Conservation (phyloP, 2,329 filamentous ascomycete species). For the Epicoccum sorghinum region DNA sequence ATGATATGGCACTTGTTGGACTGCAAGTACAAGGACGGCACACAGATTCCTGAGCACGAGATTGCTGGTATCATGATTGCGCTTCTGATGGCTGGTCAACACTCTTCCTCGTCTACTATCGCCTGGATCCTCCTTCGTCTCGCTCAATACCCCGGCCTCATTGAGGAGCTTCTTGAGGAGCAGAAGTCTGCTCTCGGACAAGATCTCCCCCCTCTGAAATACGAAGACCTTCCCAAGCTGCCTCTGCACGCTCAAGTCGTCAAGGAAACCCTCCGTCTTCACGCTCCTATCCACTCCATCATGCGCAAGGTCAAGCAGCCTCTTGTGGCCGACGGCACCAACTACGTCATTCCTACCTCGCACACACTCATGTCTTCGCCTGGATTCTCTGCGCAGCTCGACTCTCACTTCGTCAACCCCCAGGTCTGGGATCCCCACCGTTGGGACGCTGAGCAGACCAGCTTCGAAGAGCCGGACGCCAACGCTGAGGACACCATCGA, state of each 20-base stretch:
- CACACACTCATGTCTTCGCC: constrained; percentile 86
- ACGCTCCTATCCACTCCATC: constrained; percentile 94
- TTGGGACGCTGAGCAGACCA: constrained; percentile 71
- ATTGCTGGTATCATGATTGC: constrained; percentile 95
- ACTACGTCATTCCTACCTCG: constrained; percentile 78
- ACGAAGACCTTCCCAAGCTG: constrained; percentile 78
- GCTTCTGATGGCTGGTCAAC: constrained; percentile 88
- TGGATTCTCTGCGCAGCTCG: constrained; percentile 76
- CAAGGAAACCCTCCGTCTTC: constrained; percentile 89
- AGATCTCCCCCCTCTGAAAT: constrained; percentile 75
- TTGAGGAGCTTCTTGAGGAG: constrained; percentile 83
- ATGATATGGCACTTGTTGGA: constrained; percentile 93
- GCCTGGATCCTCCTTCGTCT: constrained; percentile 86
- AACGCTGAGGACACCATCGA: constrained; percentile 77
- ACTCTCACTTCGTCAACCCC: constrained; percentile 81
- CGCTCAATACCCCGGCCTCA: constrained; percentile 75
- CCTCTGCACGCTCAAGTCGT: constrained; percentile 83
- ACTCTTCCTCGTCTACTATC: constrained; percentile 83
- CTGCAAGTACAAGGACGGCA: constrained; percentile 83
- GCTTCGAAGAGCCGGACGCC: constrained; percentile 47
- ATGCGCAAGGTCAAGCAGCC: constrained; percentile 90
- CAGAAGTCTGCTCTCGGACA: constrained; percentile 75
- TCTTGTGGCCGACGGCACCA: constrained; percentile 81
- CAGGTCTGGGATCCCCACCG: constrained; percentile 87
- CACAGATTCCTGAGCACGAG: constrained; percentile 78